A percentile compares a stretch with the other conserved stretches of the same genome.
phyloP scores from a whole-genome alignment of 2,329 filamentous ascomycete species.

The Mollisiaceae sp. region DNA sequence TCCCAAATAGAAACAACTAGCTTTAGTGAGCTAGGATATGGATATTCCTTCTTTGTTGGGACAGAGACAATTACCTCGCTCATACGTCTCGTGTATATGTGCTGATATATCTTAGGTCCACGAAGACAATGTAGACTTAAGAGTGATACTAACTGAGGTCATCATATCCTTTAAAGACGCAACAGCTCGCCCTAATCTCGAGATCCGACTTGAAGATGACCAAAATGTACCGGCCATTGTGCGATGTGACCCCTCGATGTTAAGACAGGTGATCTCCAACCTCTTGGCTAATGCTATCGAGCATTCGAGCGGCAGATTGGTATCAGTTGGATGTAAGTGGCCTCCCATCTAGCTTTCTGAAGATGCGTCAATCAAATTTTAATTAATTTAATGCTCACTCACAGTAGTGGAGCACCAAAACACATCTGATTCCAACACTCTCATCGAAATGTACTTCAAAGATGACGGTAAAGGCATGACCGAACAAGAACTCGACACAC shows the following conservation, averaged over 20 bases:
- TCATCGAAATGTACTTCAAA: conserved; percentile 33
- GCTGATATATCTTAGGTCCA: conserved; percentile 20
- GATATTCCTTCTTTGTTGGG: not conserved
- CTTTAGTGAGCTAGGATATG: too few species aligned
- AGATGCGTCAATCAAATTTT: not conserved
- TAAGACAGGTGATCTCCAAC: conserved; percentile 34
- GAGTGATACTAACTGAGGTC: conserved; percentile 24
- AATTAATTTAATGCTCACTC: not conserved
- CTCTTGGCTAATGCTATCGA: conserved; percentile 34
- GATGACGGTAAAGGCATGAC: conserved; percentile 32
- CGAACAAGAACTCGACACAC: conserved; percentile 30
- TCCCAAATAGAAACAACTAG: not conserved
- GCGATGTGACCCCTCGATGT: conserved; percentile 27
- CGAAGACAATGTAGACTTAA: conserved; percentile 31
- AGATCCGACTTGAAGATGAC: conserved; percentile 26
- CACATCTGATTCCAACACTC: conserved; percentile 23
- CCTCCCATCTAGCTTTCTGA: not conserved
- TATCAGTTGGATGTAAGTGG: conserved; percentile 24
- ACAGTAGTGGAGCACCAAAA: conserved; percentile 22
- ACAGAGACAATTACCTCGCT: not conserved
- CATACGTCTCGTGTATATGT: not conserved
- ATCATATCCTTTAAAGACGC: conserved; percentile 26
- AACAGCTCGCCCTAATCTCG: conserved; percentile 15
- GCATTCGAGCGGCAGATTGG: conserved; percentile 24
- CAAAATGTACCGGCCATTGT: conserved; percentile 26